Base-by-base conservation (phyloP, 1,284 basidiomycete species). In the Cystobasidiaceae sp. region DNA sequence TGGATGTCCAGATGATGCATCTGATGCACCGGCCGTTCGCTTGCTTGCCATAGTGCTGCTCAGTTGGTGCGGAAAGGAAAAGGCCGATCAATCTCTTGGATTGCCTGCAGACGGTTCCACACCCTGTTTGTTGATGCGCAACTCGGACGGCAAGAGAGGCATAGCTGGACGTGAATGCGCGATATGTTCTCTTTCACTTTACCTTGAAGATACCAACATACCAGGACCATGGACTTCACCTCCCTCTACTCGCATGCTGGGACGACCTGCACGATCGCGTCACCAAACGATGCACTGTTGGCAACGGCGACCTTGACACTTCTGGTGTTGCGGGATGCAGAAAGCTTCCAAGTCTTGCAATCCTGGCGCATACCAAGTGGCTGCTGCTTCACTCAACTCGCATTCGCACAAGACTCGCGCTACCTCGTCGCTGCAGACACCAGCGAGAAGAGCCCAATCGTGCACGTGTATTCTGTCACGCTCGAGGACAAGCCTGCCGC, bases 281-380 rank as follows among this genome's bases (percentile, higher is more conserved):
- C 63, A 5, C 45, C 45, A 19, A n/a, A 55, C 33, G 45, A 45
- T 19, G 33, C 34, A 19, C 55, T 49, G 19, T 30, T 66, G 21
- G 34, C 30, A 17, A 44, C 37, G 3, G 45, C 45, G 6, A 66
- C 55, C 5, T 21, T 48, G 19, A 44, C 46, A 5, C 49, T 49
- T 19, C 57, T 66, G 15, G 64, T 66, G 43, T 41, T 66, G 5
- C 34, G 64, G 28, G 55, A 59, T 27, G 55, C 64, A 8, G 48
- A 41, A 19, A 51, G 32, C 48, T 66, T 66, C 34, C 64, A 66
- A 46, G 56, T 66, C 6, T 27, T 66, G 8, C 56, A 52, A 28
- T 59, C 64, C n/a, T 59, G 55, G 49, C 33, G 33, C 37, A 50
- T 49, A 13, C 43, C 62, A 28, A 19, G n/a, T 4, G 52, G 50